Evolutionary conservation across 2,329 filamentous ascomycete genomes (phyloP), one percentile per base, ranked within the genome.

Genomic region (Cladosporium sp.): DNA sequence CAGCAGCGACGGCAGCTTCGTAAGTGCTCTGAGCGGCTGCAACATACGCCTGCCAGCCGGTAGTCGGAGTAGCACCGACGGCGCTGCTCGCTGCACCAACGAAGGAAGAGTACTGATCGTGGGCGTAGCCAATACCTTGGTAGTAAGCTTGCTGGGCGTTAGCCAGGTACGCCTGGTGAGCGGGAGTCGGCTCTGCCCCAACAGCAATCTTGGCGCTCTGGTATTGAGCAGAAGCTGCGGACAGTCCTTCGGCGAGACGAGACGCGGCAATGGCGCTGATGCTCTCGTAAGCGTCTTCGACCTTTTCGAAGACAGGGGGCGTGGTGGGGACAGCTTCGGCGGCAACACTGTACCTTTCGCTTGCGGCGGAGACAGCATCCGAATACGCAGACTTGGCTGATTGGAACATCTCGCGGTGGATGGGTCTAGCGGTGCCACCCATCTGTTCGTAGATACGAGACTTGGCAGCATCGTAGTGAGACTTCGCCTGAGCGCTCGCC

Each of bases 41-140:
- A 7, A 93, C 61, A 63, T 91, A 89, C 46, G 84, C 84, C 4
- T 84, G 82, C 66, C 91, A 91, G 68, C 62, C 63, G 40, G 62
- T 51, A 81, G 85, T 28, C 80, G 83, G 68, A 89, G 92, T 72
- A 6, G 82, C 82, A 52, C 81, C 84, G 38, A 89, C 74, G 16
- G 84, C 87, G 34, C 79, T 82, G 9, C 86, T 89, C 7, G 87
- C 88, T 4, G 84, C 83, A 10, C 77, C 77, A 2, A 93, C 59
- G 63, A 93, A 92, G 46, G 85, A 84, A 4, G 84, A 83, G 67
- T 93, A 93, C 35, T 85, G 82, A 41, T 84, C 87, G 62, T 95
- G 86, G 1, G 89, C 89, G 42, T 89, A 69, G 28, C 89, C 89
- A 19, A 93, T 70, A 9, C 85, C 87, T 58, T 89, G 85, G 61